Evolutionary conservation across 208 protist genomes (phyloP), one percentile per base, ranked within the genome.

Genomic region (Borovskyia barvae): DNA sequence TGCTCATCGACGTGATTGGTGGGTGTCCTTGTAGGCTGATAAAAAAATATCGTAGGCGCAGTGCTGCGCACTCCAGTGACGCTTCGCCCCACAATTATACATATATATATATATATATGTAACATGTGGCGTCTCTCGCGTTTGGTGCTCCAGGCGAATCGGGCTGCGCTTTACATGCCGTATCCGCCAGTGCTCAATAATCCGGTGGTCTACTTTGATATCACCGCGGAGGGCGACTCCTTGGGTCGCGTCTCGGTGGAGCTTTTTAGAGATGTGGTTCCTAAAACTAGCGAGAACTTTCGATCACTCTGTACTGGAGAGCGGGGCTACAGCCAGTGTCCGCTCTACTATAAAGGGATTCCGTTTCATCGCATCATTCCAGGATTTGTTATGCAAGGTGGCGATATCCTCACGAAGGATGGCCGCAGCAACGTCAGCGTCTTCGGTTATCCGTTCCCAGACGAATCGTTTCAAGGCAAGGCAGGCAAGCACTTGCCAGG

Each of bases 321-420:
- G 63, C 74, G 89, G 39, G 80, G 88, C 12, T 17, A 52, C 40
- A 66, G 54, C 46, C 58, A 76, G 32, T 91, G 82, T 50, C 74
- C 73, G 17, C 68, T 97, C 35, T 81, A 71, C 73, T 99, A 97
- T 75, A 94, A 97, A 51, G 94, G 92, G 11, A 83, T 92, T 39
- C 82, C 80, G 1, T 98, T 99, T 67, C 97, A 99, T 61, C 77
- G 97, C 39, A 87, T 99, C 41, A 97, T 99, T 41, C 73, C 79
- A 1, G 79, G 80, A 7, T 98, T 99, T 78, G 92, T 98, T 26
- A 74, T 95, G 30, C 97, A 99, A 62, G 94, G 94, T 12, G 97
- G 97, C 19, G 97, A 99, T 64, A 96, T 98, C 42, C 81, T 94
- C 40, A 81, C 71, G 6, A 86, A 81, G 43, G 88, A 98, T 66